Evolutionary conservation across 257 asterid species (phyloP), one percentile per base, ranked within the genome.

Genomic region (Primulina eburnea): DNA sequence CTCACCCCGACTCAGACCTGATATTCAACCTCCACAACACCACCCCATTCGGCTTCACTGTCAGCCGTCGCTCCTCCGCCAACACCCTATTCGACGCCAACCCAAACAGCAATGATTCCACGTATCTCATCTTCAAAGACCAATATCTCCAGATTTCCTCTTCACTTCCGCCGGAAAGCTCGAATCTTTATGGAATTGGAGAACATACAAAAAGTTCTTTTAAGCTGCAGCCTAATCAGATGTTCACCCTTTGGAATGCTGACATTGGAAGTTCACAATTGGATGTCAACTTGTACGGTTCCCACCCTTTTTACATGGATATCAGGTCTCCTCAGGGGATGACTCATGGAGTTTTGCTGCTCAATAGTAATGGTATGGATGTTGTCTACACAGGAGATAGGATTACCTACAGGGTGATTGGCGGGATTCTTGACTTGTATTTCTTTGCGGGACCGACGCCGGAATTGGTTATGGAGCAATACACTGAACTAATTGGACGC

Each of bases 281-380:
- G 30, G 94, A 90, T 64, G 52, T 90, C 66, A 93, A 93, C 43
- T 69, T 93, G 72, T 90, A 93, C 47, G 98, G 98, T 0, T 84
- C 95, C 2, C 98, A 90, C 73, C 98, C 98, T 2, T 93, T 93
- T 68, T 87, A 93, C 73, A 76, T 92, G 92, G 98, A 92, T 60
- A 86, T 92, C 6, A 76, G 95, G 20, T 75, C 89, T 71, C 92
- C 93, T 0, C 74, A 73, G 16, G 98, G 97, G 61, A 60, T 50
- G 16, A 76, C 87, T 21, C 97, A 90, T 62, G 98, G 98, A 40
- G 95, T 87, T 10, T 43, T 92, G 81, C 78, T 90, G 80, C 76
- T 92, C 20, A 92, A 83, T 64, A 92, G 96, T 64, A 92, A 92
- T 14, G 98, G 93, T 18, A 90, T 92, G 98, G 96, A 92, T 65